Evolutionary conservation across 805 yeast genomes (phyloP).

Genomic region (Wickerhamomyces alni): DNA sequence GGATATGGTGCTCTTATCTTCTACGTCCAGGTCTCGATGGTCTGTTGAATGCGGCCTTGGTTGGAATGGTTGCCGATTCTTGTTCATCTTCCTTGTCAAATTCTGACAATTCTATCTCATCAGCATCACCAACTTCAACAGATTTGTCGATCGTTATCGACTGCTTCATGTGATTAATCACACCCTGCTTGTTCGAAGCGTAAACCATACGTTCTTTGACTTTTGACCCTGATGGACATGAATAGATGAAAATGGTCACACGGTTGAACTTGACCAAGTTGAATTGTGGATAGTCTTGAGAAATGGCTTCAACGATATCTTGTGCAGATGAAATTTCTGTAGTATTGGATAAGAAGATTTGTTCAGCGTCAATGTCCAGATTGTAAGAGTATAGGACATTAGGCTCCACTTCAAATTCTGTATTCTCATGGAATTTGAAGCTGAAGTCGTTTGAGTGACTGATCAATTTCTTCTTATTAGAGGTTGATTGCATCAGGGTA

Average conservation of each 20-base stretch:
- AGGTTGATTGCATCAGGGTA: slow-evolving; percentile 25
- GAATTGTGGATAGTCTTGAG: slow-evolving; percentile 48
- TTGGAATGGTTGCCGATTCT: no score
- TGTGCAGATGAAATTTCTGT: slow-evolving; percentile 16
- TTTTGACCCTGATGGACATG: slow-evolving; percentile 87
- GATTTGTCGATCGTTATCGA: slow-evolving; percentile 32
- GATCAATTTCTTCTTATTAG: slow-evolving; percentile 23
- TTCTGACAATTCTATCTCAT: slow-evolving; percentile 54
- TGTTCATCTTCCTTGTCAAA: slow-evolving; percentile 26
- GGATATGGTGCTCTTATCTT: slow-evolving; percentile 15
- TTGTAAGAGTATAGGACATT: slow-evolving; percentile 40
- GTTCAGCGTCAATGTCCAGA: slow-evolving; percentile 46
- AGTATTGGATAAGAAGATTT: slow-evolving; percentile 32
- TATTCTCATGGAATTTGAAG: slow-evolving; percentile 23
- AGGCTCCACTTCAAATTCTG: slow-evolving; percentile 21
- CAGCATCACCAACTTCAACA: slow-evolving; percentile 69
- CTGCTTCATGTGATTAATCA: slow-evolving; percentile 43
- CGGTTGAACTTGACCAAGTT: slow-evolving; percentile 42
- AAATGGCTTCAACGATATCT: slow-evolving; percentile 29
- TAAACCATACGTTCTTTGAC: slow-evolving; percentile 90
- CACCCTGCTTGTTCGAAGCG: slow-evolving; percentile 71
- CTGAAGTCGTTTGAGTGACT: slow-evolving; percentile 22
- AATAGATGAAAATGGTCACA: slow-evolving; percentile 57
- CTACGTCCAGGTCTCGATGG: slow-evolving; percentile 71
- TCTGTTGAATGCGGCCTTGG: slow-evolving; percentile 38